These are phyloP conservation scores for Podaxis mareebaensis DNA, from an alignment of 768 basidiomycete species.

Conservation along the genomic window DNA sequence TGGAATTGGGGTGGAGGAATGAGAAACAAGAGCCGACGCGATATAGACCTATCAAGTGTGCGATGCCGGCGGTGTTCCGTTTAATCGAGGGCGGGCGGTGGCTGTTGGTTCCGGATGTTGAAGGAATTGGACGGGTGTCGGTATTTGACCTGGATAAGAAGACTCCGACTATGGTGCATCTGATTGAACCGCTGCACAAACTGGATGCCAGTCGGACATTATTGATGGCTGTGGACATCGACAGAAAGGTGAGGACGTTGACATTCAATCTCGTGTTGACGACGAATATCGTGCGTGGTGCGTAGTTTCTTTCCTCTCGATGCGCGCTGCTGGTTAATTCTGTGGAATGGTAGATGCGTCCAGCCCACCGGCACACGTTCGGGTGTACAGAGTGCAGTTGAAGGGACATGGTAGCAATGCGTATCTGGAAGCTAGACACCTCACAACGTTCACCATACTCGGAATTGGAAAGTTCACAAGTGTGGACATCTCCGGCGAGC, in stretches of 20 bases:
- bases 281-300: conserved; percentile 12
- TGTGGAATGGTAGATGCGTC: neutral
- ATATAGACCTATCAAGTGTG: conserved; percentile 13
- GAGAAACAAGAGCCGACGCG: conserved; percentile 15
- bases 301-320: neutral
- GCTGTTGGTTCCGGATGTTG: conserved; percentile 15
- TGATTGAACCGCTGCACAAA: conserved; percentile 15
- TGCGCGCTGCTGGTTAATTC: neutral
- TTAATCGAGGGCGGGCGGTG: conserved; percentile 15
- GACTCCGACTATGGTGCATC: neutral
- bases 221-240: conserved; percentile 15
- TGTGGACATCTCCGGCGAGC: conserved; percentile 13
- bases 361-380: conserved; percentile 8
- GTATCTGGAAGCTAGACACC: conserved; percentile 11
- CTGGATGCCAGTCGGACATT: conserved; percentile 14
- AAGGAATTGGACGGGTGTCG: conserved; percentile 14
- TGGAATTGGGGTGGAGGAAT: conserved; percentile 15
- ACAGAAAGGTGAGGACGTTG: conserved; percentile 1
- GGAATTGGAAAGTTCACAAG: conserved; percentile 15
- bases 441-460: conserved; percentile 11
- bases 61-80: conserved; percentile 8
- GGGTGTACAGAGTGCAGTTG: conserved; percentile 6
- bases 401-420: conserved; percentile 7
- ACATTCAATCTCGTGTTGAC: conserved; percentile 12
- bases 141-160: conserved; percentile 14